A percentile compares a stretch with the other conserved stretches of the same genome.
Conservation (phyloP, 495 filamentous ascomycete species). For the Podospora sp. region DNA sequence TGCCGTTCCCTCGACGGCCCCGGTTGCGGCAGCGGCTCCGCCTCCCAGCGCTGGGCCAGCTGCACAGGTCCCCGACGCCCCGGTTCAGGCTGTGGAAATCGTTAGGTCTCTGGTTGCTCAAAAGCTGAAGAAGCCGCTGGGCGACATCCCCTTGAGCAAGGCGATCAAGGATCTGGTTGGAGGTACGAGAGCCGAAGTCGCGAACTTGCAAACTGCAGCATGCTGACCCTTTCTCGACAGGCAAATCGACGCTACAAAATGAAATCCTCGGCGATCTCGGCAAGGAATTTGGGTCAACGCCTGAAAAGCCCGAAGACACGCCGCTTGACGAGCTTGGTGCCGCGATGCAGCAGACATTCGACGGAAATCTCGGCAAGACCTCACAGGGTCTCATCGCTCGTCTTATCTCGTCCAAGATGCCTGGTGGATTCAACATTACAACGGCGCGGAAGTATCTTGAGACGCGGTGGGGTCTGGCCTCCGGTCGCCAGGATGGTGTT, state of each 20-base stretch:
- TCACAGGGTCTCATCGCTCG: conserved; percentile 91
- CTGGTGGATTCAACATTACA: conserved; percentile 98
- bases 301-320: conserved; percentile 97
- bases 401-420: conserved; percentile 98
- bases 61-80: conserved; percentile 80
- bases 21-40: conserved; percentile 58
- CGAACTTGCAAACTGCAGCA: conserved; percentile 5
- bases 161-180: conserved; percentile 99
- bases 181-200: conserved; percentile 58
- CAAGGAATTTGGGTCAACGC: conserved; percentile 97
- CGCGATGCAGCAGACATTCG: conserved; percentile 96
- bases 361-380: conserved; percentile 96
- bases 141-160: conserved; percentile 91
- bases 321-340: conserved; percentile 94
- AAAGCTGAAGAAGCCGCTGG: conserved; percentile 91
- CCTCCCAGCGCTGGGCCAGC: conserved; percentile 83
- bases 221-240: conserved; percentile 44
- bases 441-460: conserved; percentile 90
- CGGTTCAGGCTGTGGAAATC: conserved; percentile 85
- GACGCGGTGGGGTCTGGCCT: conserved; percentile 85
- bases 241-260: conserved; percentile 97
- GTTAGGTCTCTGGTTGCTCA: conserved; percentile 92
- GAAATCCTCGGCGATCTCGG: conserved; percentile 94
- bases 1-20: conserved; percentile 54
- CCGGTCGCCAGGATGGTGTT: conserved; percentile 89